Evolutionary conservation across 2,329 filamentous ascomycete genomes (phyloP), one percentile per base, ranked within the genome.

Genomic region (Colletotrichum ledebouriae): DNA sequence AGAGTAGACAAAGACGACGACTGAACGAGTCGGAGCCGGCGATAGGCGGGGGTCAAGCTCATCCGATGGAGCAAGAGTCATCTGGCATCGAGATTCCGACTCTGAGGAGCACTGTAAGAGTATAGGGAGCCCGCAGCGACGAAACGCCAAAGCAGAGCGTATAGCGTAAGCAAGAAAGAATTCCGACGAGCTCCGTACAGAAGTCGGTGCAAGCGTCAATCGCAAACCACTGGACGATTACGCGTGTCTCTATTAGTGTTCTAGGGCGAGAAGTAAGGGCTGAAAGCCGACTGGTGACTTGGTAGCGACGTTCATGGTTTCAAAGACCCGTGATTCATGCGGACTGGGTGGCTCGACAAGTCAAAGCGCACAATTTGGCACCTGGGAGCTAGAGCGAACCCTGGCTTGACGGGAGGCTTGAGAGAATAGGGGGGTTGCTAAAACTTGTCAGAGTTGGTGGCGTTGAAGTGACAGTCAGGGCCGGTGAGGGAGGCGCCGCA

Each of bases 1-100:
- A 89, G 92, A 73, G 88, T 95, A 25, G 92, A 95, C 29, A 92
- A 93, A 67, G 93, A 94, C 34, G 83, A 85, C 41, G 84, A 87
- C 25, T 78, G 79, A 47, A 25, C 13, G 50, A 20, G 13, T 33
- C 17, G 22, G 25, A 3, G 9, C 29, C n/a, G 25, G 41, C 22
- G 25, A 7, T 33, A 17, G n/a, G 47, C 17, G 17, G 17, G 49
- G n/a, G 2, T 29, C 42, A 29, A 25, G 39, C 17, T 49, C 34
- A 46, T 47, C 29, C 20, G 39, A 53, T 11, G 39, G 6, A 15
- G 20, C 39, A 17, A 46, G 29, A n/a, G 29, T 42, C 22, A 56
- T 37, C 34, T 12, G 59, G 42, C 50, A 70, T 63, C n/a, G 49
- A 64, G 39, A 60, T 34, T 25, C 49, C 53, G 41, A 25, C 55